Base-by-base conservation (phyloP, 352 stramenopile genomes). In the Phytophthora sansomeana region DNA sequence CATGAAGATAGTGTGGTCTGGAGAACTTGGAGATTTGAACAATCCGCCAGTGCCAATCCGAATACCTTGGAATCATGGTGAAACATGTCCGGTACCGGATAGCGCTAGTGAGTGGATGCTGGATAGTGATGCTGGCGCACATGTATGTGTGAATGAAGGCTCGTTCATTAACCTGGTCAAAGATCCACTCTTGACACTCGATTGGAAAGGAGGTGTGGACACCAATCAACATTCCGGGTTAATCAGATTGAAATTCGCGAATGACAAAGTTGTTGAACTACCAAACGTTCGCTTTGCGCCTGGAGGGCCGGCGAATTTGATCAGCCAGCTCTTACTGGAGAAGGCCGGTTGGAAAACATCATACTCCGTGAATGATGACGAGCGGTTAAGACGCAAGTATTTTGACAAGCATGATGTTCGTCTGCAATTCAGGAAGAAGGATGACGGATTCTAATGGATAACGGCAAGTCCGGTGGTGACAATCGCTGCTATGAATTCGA, bases 341-440 rank as follows among this genome's bases (percentile, higher is more conserved):
- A 6, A 28, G 19, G 17, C 6, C 9, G 47, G 30, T 17, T 55
- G 48, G 48, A 42, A 55, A 9, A 29, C 48, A 19, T 55, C 48
- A 8, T 43, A 54, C 24, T 42, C 47, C 16, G 47, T 30, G n/a
- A 54, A 29, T 0, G 29, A 54, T 11, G 10, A 54, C 11, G 46
- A 36, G 28, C 26, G 26, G 3, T 11, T 24, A 9, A 13, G 46
- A 6, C 17, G 47, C 8, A 47, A 47, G 3, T 42, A 54, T 7
- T 54, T 54, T 6, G 30, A 42, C 7, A 41, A 42, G 4, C 14
- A 29, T n/a, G 47, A 17, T 4, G 6, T 29, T 41, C 47, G 29
- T 42, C 47, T 54, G 7, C 29, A 42, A 16, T 54, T 54, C n/a
- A 42, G 17, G 47, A 54, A 54, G 46, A 53, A 53, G 16, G 5